Base-by-base conservation (phyloP, 2,329 filamentous ascomycete genomes). In the Talaromyces marneffei region DNA sequence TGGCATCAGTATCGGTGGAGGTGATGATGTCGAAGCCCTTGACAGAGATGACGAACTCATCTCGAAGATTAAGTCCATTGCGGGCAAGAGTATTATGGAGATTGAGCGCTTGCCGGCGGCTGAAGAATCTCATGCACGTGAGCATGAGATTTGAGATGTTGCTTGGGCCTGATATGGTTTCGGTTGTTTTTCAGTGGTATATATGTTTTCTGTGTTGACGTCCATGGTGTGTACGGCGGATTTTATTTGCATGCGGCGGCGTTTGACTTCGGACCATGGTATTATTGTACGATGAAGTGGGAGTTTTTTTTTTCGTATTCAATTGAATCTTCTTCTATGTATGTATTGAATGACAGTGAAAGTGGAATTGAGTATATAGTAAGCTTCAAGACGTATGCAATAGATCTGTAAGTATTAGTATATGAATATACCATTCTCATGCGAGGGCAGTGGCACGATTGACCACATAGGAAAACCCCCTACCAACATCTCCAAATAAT, bases 1-100 rank as follows among this genome's bases (percentile, higher is more conserved):
- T 69, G 92, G 91, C 50, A 87, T 88, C 74, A 94, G 89, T 75
- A 91, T 97, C 64, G 94, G 94, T 52, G 94, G 94, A 23, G 87
- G 91, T 55, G 93, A 97, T 71, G 91, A 97, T 63, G 84, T 99
- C 61, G 83, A 85, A 54, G 86, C 84, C 27, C 79, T 97, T 63
- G 86, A 92, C 71, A 75, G 79, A 29, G 81, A 83, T 33, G 86
- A 87, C 65, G 83, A 84, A 61, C 79, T 97, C 64, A 82, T 86
- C 7, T 83, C 84, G 60, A 94, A 87, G 73, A 82, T 97, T 65
- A 85, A 85, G 72, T 82, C 83, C 27, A 80, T 96, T 72, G 92
- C 87, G 29, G 89, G 88, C 25, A 90, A 88, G 72, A 83, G 86
- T 63, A 73, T 88, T 31, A 71, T 73, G 63, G 72, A 78, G 35